A percentile compares a stretch with the other conserved stretches of the same genome.
Conservation (phyloP, 2,329 filamentous ascomycete genomes). For the Penicillium sp. region DNA sequence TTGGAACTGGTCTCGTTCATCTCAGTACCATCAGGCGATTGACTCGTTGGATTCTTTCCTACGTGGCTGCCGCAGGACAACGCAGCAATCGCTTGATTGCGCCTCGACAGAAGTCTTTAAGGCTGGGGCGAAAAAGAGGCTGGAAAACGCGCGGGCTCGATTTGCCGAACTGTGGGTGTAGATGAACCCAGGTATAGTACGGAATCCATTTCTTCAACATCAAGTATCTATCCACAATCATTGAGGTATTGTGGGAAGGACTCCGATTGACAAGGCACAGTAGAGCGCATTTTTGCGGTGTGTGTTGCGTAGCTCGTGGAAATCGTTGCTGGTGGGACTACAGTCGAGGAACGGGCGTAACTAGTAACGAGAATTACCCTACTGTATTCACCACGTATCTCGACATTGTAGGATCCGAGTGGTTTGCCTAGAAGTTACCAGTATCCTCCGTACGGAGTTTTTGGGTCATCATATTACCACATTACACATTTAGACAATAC, state of each 20-base stretch:
- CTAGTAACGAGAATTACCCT: conserved; percentile 7
- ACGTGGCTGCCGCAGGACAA: conserved; percentile 7
- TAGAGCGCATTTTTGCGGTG: background rate
- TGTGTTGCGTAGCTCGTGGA: background rate
- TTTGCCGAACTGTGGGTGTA: background rate
- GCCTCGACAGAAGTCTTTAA: background rate
- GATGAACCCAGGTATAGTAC: background rate
- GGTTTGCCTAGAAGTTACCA: background rate
- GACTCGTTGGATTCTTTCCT: background rate
- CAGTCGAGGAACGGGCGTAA: background rate
- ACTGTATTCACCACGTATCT: background rate
- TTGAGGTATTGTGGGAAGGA: background rate
- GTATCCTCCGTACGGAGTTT: background rate
- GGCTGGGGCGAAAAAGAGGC: conserved; percentile 3
- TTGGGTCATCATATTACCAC: background rate
- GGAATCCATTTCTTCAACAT: background rate
- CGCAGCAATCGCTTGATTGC: conserved; percentile 2
- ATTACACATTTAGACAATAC: background rate
- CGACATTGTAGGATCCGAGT: background rate
- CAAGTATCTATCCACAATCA: background rate
- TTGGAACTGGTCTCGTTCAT: background rate
- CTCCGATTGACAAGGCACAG: background rate
- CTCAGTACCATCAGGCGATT: conserved; percentile 1
- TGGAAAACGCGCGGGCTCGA: background rate
- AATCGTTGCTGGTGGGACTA: background rate